Evolutionary conservation across 139 green algal genomes (phyloP), one percentile per base, ranked within the genome.

Genomic region (Chlamydomonas applanata): DNA sequence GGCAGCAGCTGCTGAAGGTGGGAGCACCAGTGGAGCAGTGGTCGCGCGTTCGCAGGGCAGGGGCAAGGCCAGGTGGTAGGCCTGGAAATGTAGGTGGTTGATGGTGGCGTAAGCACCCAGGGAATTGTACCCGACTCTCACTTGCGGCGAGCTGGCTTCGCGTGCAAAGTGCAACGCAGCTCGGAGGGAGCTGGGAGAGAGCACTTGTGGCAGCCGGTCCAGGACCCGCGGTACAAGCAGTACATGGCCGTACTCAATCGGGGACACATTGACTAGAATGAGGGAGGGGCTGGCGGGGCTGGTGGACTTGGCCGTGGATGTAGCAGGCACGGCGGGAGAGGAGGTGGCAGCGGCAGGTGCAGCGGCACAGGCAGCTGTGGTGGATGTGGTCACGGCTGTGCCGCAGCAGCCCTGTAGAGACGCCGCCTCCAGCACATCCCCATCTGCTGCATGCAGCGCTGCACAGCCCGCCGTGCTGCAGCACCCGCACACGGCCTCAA

Each of bases 31-130:
- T 0, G 78, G 82, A 1, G 72, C 77, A 2, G 87, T 93, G 27
- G 91, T 82, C 0, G 91, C 95, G 4, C 87, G 80, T 86, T 99
- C 96, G 16, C 94, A 87, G 16, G 96, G 89, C 71, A 98, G 92
- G 1, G 90, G 81, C 0, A 79, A 69, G 9, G 81, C 71, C 32
- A 98, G 82, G 80, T 96, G 97, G 82, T 98, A 98, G 3, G 87
- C 91, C 86, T 99, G 96, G 84, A 98, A 99, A 86, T 99, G 96
- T 60, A 99, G 89, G 78, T 99, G 96, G 88, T 99, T 99, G 87
- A 99, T 97, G 54, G 96, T 99, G 57, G 89, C 96, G 64, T 96
- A 99, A 4, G 96, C 96, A 27, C 96, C 96, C 54, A 99, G 86
- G 0, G 88, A 95, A 83, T 99, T 99, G 89, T 93, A 99, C 46